Evolutionary conservation across 345 rosid species (phyloP).

Genomic region (Populus deltoides): DNA sequence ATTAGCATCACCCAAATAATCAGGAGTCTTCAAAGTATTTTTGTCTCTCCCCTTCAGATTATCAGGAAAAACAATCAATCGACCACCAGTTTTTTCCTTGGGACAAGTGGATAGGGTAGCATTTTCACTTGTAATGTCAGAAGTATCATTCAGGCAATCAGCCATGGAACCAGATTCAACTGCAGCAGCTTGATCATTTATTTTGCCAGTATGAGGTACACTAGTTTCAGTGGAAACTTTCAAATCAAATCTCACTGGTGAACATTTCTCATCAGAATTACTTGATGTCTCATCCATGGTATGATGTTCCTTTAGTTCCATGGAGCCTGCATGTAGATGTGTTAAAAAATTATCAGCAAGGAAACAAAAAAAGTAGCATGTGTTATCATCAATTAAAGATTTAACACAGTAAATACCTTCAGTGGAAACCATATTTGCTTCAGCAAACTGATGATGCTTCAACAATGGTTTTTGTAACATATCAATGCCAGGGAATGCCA

Average conservation of each 20-base stretch:
- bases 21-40: background rate
- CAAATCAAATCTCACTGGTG: constrained; percentile 24
- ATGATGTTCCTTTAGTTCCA: constrained; percentile 24
- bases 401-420: constrained; percentile 33
- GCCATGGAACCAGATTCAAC: constrained; percentile 25
- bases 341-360: background rate
- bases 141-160: constrained; percentile 24
- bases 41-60: constrained; percentile 8
- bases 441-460: constrained; percentile 24
- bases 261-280: background rate
- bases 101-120: background rate
- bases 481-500: constrained; percentile 90
- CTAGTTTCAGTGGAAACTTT: constrained; percentile 19
- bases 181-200: constrained; percentile 27
- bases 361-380: background rate
- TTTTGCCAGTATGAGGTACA: constrained; percentile 14
- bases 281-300: constrained; percentile 14
- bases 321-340: constrained; percentile 29
- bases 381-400: background rate
- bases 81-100: background rate
- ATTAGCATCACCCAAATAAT: background rate
- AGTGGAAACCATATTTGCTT: constrained; percentile 17
- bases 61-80: background rate
- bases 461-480: constrained; percentile 69
- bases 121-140: constrained; percentile 18